phyloP scores from a whole-genome alignment of 495 filamentous ascomycete genomes.

The Aspergillus panamensis region DNA sequence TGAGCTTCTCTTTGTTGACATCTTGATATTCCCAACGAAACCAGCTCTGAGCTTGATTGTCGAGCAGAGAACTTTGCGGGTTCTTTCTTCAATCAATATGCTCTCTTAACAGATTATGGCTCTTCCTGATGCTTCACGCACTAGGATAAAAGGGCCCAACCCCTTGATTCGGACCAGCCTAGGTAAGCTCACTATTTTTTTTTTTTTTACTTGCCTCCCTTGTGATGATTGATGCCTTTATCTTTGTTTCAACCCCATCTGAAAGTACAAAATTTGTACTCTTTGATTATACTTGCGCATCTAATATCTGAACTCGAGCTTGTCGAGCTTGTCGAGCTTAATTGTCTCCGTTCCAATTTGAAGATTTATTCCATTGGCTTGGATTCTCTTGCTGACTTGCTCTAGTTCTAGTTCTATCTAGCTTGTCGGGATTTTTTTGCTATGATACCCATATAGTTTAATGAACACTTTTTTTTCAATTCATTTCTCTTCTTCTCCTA shows the following conservation, averaged over 20 bases:
- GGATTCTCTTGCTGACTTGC: slow-evolving; percentile 6
- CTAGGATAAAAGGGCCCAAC: background rate
- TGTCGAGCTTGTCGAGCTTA: background rate
- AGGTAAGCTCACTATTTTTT: slow-evolving; percentile 10
- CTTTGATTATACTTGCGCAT: slow-evolving; percentile 30
- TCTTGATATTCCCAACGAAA: background rate
- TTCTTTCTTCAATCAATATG: background rate
- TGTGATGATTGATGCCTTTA: slow-evolving; percentile 39
- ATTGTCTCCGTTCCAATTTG: background rate
- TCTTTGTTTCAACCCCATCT: slow-evolving; percentile 47
- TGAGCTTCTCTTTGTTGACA: slow-evolving; percentile 3
- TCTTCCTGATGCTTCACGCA: background rate
- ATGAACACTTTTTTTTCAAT: background rate
- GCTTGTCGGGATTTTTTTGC: background rate
- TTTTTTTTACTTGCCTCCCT: slow-evolving; percentile 1
- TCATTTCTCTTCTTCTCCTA: background rate
- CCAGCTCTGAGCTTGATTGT: background rate
- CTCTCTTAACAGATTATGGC: background rate
- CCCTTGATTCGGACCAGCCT: background rate
- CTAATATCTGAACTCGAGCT: slow-evolving; percentile 23
- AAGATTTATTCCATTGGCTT: background rate
- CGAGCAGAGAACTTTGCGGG: background rate
- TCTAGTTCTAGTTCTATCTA: background rate
- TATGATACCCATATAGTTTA: background rate
- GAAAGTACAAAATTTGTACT: slow-evolving; percentile 28